Percentiles rank a stretch among this genome's conserved stretches.
Conservation (phyloP, 345 rosid species). For the Citrus mangshanensis region DNA sequence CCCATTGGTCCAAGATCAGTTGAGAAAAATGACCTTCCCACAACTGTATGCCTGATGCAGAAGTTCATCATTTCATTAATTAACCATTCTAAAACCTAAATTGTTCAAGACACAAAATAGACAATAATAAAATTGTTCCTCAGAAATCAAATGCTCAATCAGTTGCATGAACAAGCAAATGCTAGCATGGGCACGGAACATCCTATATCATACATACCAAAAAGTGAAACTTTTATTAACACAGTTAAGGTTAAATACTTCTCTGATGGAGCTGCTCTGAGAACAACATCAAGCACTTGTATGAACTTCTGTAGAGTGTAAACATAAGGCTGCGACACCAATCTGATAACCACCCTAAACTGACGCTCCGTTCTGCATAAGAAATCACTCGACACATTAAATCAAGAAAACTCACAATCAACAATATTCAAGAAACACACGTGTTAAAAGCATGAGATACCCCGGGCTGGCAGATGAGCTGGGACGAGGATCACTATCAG, state of each 20-base stretch:
- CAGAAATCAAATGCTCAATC: too few relatives aligned
- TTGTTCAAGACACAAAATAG: neutral
- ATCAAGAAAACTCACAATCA: neutral
- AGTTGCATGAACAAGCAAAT: neutral
- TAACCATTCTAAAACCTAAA: neutral
- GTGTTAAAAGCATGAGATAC: slow-evolving; percentile 10
- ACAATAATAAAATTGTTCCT: neutral
- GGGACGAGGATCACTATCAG: slow-evolving; percentile 14
- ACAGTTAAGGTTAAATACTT: slow-evolving; percentile 19
- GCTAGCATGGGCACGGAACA: neutral
- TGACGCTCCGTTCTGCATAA: slow-evolving; percentile 44
- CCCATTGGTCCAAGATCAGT: slow-evolving; percentile 32
- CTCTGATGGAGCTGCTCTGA: slow-evolving; percentile 41
- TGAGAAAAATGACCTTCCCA: slow-evolving; percentile 64
- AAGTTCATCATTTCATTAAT: neutral
- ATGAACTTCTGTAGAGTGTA: slow-evolving; percentile 43
- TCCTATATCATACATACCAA: neutral
- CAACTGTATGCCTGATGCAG: slow-evolving; percentile 38
- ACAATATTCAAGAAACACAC: neutral
- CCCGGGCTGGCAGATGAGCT: slow-evolving; percentile 20
- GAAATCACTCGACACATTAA: neutral
- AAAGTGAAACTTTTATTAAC: neutral
- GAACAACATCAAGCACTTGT: slow-evolving; percentile 69
- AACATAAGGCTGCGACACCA: slow-evolving; percentile 41
- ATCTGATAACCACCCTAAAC: slow-evolving; percentile 51